A percentile compares a stretch with the other conserved stretches of the same genome.
Conservation (phyloP, 1,139 yeast genomes). For the Lodderomyces parapsilosis region DNA sequence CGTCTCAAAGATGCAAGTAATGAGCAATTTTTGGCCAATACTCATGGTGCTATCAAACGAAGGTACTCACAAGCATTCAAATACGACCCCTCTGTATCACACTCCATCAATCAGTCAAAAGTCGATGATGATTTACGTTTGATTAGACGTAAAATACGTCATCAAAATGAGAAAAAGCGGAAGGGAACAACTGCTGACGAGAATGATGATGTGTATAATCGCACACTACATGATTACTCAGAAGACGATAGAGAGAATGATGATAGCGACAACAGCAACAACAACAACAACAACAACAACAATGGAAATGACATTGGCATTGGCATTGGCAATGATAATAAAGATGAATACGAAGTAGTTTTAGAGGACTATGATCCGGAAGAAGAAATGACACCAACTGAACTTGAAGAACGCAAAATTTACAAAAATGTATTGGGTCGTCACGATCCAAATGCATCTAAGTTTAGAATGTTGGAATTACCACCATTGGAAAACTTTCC, state of each 20-base stretch:
- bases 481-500: conserved; percentile 31
- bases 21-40: conserved; percentile 4
- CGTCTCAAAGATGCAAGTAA: conserved; percentile 14
- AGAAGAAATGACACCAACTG: conserved; percentile 12
- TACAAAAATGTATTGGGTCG: conserved; percentile 3
- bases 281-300: no score
- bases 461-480: conserved; percentile 17
- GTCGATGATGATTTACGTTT: conserved; percentile 1
- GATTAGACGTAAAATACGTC: background rate
- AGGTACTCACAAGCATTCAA: conserved; percentile 1
- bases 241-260: conserved; percentile 12
- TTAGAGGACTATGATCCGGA: conserved; percentile 13
- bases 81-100: background rate
- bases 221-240: conserved; percentile 10
- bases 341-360: conserved; percentile 7
- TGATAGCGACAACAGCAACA: no score
- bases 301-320: no score
- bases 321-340: background rate
- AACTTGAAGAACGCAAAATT: conserved; percentile 2
- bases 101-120: background rate
- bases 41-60: conserved; percentile 9
- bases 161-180: background rate
- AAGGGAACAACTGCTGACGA: background rate
- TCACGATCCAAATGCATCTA: background rate
- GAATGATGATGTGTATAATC: background rate